Percentiles rank a stretch among this genome's conserved stretches.
phyloP scores from a whole-genome alignment of 495 filamentous ascomycete genomes.

The Lasiosphaeria miniovina region DNA sequence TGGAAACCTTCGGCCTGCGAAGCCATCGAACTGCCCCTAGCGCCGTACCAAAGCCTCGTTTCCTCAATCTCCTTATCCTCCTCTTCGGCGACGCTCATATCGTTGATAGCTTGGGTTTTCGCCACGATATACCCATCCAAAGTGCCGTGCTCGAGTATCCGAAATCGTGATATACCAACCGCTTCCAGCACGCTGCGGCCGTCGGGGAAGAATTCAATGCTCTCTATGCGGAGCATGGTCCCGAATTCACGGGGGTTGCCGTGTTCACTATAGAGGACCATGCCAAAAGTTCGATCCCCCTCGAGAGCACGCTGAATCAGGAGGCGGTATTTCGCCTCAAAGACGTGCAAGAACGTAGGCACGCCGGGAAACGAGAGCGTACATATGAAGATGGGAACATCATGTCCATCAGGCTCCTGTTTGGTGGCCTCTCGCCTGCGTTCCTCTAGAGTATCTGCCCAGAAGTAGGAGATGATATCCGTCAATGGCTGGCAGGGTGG shows the following conservation, averaged over 20 bases:
- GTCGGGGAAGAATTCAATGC: slow-evolving; percentile 68
- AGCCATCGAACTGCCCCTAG: no score
- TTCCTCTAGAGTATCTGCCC: slow-evolving; percentile 60
- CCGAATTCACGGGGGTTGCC: slow-evolving; percentile 70
- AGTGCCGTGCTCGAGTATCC: slow-evolving; percentile 57
- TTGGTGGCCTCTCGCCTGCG: slow-evolving; percentile 51
- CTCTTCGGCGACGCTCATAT: slow-evolving; percentile 77
- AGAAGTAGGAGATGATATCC: slow-evolving; percentile 59
- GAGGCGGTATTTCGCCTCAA: slow-evolving; percentile 83
- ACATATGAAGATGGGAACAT: slow-evolving; percentile 76
- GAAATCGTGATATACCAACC: slow-evolving; percentile 71
- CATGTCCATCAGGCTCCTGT: slow-evolving; percentile 48
- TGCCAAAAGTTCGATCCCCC: slow-evolving; percentile 72
- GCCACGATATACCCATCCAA: slow-evolving; percentile 77
- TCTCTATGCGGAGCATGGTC: slow-evolving; percentile 71
- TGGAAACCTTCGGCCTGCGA: no score
- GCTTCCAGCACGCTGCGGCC: slow-evolving; percentile 79
- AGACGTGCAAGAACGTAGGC: slow-evolving; percentile 85
- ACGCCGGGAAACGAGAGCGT: slow-evolving; percentile 76
- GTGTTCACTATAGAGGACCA: slow-evolving; percentile 58
- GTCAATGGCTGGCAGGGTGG: slow-evolving; percentile 62
- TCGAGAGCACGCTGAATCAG: slow-evolving; percentile 82
- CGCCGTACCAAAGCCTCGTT: slow-evolving; percentile 30
- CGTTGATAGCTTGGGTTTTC: slow-evolving; percentile 68
- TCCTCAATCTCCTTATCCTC: slow-evolving; percentile 68